A percentile compares a stretch with the other conserved stretches of the same genome.
Conservation (phyloP, 495 filamentous ascomycete genomes). For the Platismatia glauca region DNA sequence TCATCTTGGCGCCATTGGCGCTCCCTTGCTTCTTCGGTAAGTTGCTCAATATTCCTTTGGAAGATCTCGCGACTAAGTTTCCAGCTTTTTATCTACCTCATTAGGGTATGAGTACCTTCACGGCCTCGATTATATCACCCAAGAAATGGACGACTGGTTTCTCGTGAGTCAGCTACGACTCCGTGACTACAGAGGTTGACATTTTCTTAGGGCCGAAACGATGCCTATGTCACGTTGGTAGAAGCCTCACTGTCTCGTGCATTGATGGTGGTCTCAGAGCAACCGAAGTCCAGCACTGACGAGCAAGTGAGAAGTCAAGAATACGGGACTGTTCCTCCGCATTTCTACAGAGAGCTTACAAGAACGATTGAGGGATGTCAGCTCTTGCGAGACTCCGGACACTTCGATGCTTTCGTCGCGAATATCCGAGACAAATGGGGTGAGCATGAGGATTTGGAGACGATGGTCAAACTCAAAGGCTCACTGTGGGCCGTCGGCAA, state of each 20-base stretch:
- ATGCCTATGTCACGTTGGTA: slow-evolving; percentile 87
- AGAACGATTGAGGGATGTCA: slow-evolving; percentile 87
- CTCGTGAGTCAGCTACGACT: slow-evolving; percentile 27
- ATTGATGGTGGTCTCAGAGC: slow-evolving; percentile 51
- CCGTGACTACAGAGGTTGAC: not conserved
- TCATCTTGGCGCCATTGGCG: slow-evolving; percentile 93
- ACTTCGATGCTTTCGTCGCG: slow-evolving; percentile 85
- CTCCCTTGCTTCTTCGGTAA: slow-evolving; percentile 71
- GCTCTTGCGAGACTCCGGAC: slow-evolving; percentile 81
- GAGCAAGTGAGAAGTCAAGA: slow-evolving; percentile 51
- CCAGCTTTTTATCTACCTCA: slow-evolving; percentile 74
- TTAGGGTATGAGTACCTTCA: slow-evolving; percentile 97
- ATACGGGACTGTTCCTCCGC: slow-evolving; percentile 71
- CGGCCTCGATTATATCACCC: slow-evolving; percentile 93
- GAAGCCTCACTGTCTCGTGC: slow-evolving; percentile 91
- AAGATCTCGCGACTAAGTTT: not conserved
- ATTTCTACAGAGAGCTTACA: slow-evolving; percentile 94
- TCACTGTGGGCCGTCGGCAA: slow-evolving; percentile 97
- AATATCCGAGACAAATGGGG: slow-evolving; percentile 79
- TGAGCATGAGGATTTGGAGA: slow-evolving; percentile 76
- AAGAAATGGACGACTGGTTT: slow-evolving; percentile 99
- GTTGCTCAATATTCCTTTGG: slow-evolving; percentile 5
- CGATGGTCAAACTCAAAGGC: slow-evolving; percentile 88
- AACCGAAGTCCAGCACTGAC: slow-evolving; percentile 32
- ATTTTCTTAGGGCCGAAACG: slow-evolving; percentile 59